A percentile compares a stretch with the other conserved stretches of the same genome.
These are phyloP conservation scores for Eimeria sp. DNA, from an alignment of 169 alveolate genomes.

Conservation along the genomic window DNA sequence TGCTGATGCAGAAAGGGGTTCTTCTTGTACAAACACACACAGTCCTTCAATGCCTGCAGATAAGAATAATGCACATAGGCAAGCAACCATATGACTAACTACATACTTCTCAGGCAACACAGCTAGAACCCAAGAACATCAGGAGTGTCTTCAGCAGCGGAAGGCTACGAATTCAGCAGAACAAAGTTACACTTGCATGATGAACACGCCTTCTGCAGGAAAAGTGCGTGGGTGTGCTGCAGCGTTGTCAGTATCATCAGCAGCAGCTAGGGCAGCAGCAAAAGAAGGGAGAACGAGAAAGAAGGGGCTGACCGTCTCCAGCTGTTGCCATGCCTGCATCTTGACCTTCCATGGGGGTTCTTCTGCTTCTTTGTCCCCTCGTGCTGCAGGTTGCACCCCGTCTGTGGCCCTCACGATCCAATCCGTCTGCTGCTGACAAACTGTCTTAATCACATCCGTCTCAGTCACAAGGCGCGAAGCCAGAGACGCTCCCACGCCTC, in stretches of 20 bases:
- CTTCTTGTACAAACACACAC: slow-evolving; percentile 65
- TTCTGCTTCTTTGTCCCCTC: slow-evolving; percentile 64
- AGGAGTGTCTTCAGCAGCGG: background rate
- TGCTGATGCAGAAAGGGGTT: slow-evolving; percentile 75
- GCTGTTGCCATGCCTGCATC: slow-evolving; percentile 81
- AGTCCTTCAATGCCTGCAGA: slow-evolving; percentile 76
- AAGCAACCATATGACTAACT: background rate
- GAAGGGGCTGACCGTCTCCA: slow-evolving; percentile 50
- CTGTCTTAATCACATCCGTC: slow-evolving; percentile 72
- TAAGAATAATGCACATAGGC: background rate
- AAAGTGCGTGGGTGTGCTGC: background rate
- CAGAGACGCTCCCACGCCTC: slow-evolving; percentile 23
- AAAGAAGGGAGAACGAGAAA: background rate
- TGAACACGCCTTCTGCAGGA: background rate
- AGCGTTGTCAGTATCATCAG: background rate
- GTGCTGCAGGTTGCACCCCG: slow-evolving; percentile 60
- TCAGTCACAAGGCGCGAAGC: slow-evolving; percentile 49
- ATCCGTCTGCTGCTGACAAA: slow-evolving; percentile 77
- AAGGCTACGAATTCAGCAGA: background rate
- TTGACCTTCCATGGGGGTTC: slow-evolving; percentile 80
- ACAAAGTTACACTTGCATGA: background rate
- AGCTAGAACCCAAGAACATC: background rate
- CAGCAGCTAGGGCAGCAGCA: slow-evolving; percentile 1
- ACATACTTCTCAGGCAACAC: background rate
- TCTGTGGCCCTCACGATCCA: slow-evolving; percentile 76